Percentiles rank a stretch among this genome's conserved stretches.
Conservation (phyloP, 164 flowering plant species). For the Dillenia turbinata region DNA sequence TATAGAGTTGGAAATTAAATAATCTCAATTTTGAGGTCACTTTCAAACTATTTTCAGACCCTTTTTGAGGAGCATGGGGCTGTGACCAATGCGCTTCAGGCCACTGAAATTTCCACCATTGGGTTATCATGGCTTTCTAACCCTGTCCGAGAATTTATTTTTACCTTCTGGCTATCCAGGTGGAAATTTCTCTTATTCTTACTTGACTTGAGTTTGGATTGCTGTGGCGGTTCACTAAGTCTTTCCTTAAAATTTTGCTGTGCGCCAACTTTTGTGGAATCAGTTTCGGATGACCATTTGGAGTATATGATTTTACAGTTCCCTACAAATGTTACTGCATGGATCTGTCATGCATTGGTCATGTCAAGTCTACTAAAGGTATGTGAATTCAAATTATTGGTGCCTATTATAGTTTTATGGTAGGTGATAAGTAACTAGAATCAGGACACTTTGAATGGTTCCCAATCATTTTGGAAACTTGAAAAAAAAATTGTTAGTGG, state of each 20-base stretch:
- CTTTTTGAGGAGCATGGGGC: constrained; percentile 33
- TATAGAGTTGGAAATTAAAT: too few species aligned
- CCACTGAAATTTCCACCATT: constrained; percentile 12
- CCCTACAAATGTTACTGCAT: constrained; percentile 91
- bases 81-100: constrained; percentile 11
- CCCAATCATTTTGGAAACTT: too few species aligned
- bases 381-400: constrained; percentile 21
- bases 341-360: constrained; percentile 88
- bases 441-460: too few species aligned
- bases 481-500: too few species aligned
- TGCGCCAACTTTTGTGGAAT: constrained; percentile 42
- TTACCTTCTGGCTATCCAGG: constrained; percentile 95
- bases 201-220: background rate
- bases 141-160: constrained; percentile 50
- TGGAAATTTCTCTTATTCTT: constrained; percentile 3
- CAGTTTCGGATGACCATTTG: constrained; percentile 95
- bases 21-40: too few species aligned
- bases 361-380: constrained; percentile 94
- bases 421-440: too few species aligned
- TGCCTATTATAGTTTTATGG: constrained; percentile 3
- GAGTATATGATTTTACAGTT: constrained; percentile 84
- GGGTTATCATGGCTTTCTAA: constrained; percentile 60
- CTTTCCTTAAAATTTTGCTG: constrained; percentile 2
- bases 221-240: background rate
- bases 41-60: constrained; percentile 5